Evolutionary conservation across 2,329 filamentous ascomycete genomes (phyloP).

Genomic region (Pestalotiopsis sp.): DNA sequence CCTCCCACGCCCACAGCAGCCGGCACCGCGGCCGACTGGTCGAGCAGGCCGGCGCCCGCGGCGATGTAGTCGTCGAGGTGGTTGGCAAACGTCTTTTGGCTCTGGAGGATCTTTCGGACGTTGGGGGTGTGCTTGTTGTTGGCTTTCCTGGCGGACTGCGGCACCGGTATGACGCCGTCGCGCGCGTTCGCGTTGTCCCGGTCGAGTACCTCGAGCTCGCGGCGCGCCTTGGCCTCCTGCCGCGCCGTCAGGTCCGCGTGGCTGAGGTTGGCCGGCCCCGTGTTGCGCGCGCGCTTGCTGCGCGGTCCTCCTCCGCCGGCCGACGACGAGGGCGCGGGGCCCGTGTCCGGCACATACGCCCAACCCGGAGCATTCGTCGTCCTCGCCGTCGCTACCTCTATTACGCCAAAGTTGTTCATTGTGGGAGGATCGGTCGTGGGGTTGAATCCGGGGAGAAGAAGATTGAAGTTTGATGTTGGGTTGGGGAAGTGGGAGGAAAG

Average conservation of each 20-base stretch:
- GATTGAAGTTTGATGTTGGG: not conserved
- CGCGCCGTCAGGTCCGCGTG: conserved; percentile 74
- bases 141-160: conserved; percentile 52
- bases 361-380: conserved; percentile 80
- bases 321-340: conserved; percentile 41
- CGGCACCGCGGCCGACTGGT: conserved; percentile 18
- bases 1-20: conserved; percentile 23
- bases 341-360: conserved; percentile 85
- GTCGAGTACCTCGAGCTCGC: conserved; percentile 82
- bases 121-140: conserved; percentile 64
- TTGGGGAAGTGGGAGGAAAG: not conserved
- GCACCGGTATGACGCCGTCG: conserved; percentile 73
- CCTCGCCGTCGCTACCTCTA: conserved; percentile 75
- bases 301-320: conserved; percentile 37
- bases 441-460: not conserved
- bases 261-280: conserved; percentile 41
- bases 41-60: conserved; percentile 43
- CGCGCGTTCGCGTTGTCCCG: conserved; percentile 76
- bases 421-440: not conserved
- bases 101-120: conserved; percentile 77
- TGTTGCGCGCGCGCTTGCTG: conserved; percentile 73
- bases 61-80: conserved; percentile 81
- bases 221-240: conserved; percentile 79
- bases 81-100: conserved; percentile 82
- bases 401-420: conserved; percentile 76